Evolutionary conservation across 2,329 filamentous ascomycete species (phyloP).

Genomic region (Aspergillus phoenicis): DNA sequence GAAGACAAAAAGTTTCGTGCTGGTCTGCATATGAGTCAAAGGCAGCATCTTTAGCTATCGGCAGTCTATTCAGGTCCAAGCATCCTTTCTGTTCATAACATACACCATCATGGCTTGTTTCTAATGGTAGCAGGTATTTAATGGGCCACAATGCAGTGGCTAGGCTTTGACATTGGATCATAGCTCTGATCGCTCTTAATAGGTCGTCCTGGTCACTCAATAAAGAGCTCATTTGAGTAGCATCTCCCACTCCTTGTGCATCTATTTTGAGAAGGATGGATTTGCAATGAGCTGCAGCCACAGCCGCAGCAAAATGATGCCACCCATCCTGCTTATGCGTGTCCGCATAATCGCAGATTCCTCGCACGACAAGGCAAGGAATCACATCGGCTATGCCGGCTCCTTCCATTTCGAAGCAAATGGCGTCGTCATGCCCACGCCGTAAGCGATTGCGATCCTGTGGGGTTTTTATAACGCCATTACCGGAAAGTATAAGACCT

Average conservation of each 20-base stretch:
- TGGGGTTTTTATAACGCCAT: not conserved
- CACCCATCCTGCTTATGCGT: slow-evolving; percentile 23
- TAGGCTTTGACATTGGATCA: too few species aligned
- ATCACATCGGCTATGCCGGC: slow-evolving; percentile 21
- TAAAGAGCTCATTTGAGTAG: not conserved
- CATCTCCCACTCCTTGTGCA: not conserved
- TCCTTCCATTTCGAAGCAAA: slow-evolving; percentile 22
- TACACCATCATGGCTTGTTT: too few species aligned
- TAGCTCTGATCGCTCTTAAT: too few species aligned
- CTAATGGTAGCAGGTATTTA: too few species aligned
- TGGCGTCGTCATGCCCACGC: not conserved
- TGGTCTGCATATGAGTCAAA: too few species aligned
- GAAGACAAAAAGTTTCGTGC: too few species aligned
- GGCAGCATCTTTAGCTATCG: too few species aligned
- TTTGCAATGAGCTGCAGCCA: slow-evolving; percentile 20
- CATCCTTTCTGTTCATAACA: too few species aligned
- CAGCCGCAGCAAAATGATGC: slow-evolving; percentile 18
- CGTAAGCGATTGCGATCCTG: slow-evolving; percentile 5
- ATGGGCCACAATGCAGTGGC: too few species aligned
- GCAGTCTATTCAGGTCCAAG: too few species aligned
- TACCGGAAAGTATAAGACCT: slow-evolving; percentile 11
- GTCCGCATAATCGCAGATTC: slow-evolving; percentile 24
- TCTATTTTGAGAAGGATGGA: slow-evolving; percentile 13
- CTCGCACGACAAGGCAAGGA: slow-evolving; percentile 21
- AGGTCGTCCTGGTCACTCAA: too few species aligned